Conservation (phyloP, 2,329 filamentous ascomycete species). For the Sarocladium oryzae region DNA sequence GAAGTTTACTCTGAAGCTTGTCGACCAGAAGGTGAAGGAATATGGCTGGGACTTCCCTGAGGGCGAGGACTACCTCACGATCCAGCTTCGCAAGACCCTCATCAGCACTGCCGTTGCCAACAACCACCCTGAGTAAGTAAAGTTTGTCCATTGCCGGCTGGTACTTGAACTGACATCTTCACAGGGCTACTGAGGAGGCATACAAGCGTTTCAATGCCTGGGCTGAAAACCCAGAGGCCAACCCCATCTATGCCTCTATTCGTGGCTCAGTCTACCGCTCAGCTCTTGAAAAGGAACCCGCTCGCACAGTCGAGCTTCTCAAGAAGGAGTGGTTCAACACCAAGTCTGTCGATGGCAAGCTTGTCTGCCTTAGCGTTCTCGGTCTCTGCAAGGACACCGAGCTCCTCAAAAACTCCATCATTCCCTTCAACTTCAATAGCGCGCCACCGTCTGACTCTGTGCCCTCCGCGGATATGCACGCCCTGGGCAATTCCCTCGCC, state of each 20-base stretch:
- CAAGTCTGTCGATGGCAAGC: constrained; percentile 83
- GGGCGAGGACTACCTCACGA: constrained; percentile 73
- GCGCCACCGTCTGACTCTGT: constrained; percentile 57
- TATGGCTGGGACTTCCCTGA: constrained; percentile 81
- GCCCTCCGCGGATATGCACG: constrained; percentile 80
- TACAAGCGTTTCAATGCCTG: constrained; percentile 76
- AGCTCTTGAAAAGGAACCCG: constrained; percentile 63
- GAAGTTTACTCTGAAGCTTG: constrained; percentile 71
- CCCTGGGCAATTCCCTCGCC: constrained; percentile 65
- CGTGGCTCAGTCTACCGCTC: constrained; percentile 75
- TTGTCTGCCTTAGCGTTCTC: constrained; percentile 71
- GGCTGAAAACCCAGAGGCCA: constrained; percentile 59
- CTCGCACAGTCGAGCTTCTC: constrained; percentile 62
- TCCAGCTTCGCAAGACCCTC: constrained; percentile 76
- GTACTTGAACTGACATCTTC: constrained; percentile 1
- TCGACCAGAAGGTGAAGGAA: constrained; percentile 66
- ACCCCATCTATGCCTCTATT: constrained; percentile 72
- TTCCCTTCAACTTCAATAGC: constrained; percentile 71
- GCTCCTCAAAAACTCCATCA: constrained; percentile 60
- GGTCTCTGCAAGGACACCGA: constrained; percentile 64
- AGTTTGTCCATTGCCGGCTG: too few relatives aligned
- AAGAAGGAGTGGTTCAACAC: constrained; percentile 81
- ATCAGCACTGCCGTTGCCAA: constrained; percentile 68
- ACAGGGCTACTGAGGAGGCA: constrained; percentile 64
- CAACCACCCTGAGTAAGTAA: constrained; percentile 69